Percentiles rank a stretch among this genome's conserved stretches.
Conservation (phyloP, 1,284 basidiomycete genomes). For the Cryptococcus sp. region DNA sequence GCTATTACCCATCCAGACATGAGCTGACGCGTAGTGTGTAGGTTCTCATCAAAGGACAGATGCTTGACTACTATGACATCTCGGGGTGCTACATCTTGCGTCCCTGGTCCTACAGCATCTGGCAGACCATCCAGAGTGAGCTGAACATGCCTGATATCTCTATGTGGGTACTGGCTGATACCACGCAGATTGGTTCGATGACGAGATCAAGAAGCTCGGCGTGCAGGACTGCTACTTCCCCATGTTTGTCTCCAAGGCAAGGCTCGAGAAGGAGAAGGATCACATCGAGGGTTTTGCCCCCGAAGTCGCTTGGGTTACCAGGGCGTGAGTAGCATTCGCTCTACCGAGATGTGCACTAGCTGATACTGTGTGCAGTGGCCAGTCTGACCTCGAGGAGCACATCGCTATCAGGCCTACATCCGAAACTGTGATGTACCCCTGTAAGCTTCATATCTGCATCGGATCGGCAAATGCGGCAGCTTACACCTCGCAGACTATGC, state of each 20-base stretch:
- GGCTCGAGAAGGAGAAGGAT: slow-evolving; percentile 95
- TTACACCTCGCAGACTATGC: slow-evolving; percentile 63
- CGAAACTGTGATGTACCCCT: slow-evolving; percentile 97
- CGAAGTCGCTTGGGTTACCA: slow-evolving; percentile 98
- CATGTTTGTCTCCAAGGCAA: slow-evolving; percentile 93
- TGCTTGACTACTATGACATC: slow-evolving; percentile 99
- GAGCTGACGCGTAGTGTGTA: slow-evolving; percentile 40
- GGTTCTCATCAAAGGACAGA: slow-evolving; percentile 97
- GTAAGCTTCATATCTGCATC: slow-evolving; percentile 53
- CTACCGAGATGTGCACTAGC: neutral
- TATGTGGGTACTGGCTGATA: slow-evolving; percentile 6
- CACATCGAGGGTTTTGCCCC: slow-evolving; percentile 99
- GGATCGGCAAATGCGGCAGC: neutral
- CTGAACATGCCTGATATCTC: neutral
- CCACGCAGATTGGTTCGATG: slow-evolving; percentile 78
- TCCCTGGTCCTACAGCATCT: slow-evolving; percentile 95
- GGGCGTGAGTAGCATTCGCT: slow-evolving; percentile 64
- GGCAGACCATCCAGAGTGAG: slow-evolving; percentile 89
- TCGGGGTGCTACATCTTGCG: slow-evolving; percentile 98
- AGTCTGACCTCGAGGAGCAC: slow-evolving; percentile 90
- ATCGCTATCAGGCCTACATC: slow-evolving; percentile 98
- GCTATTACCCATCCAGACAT: neutral
- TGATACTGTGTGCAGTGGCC: slow-evolving; percentile 59
- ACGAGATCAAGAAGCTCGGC: slow-evolving; percentile 85
- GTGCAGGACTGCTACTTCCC: slow-evolving; percentile 99